Percentiles rank a stretch among this genome's conserved stretches.
phyloP scores from a whole-genome alignment of 2,329 filamentous ascomycete species.

The Magnaporthiopsis incrustans region DNA sequence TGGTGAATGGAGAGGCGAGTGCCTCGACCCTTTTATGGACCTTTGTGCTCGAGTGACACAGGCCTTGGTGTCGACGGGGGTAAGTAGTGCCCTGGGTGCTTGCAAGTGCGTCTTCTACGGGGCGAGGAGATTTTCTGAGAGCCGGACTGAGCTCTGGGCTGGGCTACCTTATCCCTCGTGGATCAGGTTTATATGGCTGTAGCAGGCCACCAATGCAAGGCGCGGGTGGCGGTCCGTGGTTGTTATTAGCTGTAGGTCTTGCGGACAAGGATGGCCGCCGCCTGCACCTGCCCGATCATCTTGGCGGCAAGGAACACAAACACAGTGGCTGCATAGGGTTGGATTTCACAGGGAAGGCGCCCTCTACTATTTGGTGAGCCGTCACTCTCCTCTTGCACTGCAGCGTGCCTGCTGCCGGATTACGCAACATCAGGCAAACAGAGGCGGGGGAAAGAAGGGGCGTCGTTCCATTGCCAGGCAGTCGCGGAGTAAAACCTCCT shows the following conservation, averaged over 20 bases:
- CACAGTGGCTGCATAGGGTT: not conserved
- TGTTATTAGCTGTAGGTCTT: not conserved
- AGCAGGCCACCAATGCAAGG: not conserved
- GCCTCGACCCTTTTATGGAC: not conserved
- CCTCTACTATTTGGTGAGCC: not conserved
- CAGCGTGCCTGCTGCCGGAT: not conserved
- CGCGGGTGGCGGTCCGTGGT: no score
- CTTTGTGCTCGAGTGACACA: not conserved
- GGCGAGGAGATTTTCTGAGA: not conserved
- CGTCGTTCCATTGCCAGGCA: not conserved
- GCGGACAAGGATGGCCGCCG: not conserved
- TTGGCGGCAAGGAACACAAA: not conserved
- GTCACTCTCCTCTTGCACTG: no score
- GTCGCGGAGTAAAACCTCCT: not conserved
- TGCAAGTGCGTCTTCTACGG: no score
- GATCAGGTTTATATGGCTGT: not conserved
- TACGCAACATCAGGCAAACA: not conserved
- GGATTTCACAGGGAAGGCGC: not conserved
- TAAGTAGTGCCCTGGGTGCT: not conserved
- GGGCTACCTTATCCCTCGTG: not conserved
- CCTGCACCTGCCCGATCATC: not conserved
- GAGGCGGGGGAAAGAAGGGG: not conserved
- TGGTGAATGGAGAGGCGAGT: not conserved
- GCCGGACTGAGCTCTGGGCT: not conserved
- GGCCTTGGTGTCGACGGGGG: not conserved